Conservation (phyloP, 1,284 basidiomycete genomes). For the Pascua guehoae region DNA sequence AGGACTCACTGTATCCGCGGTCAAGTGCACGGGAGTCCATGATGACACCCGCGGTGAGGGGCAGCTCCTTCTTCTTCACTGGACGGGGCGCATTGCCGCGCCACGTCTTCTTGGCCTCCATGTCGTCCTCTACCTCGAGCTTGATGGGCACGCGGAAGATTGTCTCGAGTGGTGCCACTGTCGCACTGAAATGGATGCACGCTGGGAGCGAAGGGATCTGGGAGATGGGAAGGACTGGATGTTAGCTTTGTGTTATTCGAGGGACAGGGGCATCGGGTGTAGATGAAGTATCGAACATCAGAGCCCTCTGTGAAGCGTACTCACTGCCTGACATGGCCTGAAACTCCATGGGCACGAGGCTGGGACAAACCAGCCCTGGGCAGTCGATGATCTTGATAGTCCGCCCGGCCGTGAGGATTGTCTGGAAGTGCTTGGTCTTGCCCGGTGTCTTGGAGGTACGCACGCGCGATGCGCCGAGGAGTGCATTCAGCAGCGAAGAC, state of each 20-base stretch:
- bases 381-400: constrained; percentile 80
- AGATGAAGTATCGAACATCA: too few relatives aligned
- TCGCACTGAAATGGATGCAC: constrained; percentile 66
- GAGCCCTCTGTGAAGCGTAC: constrained; percentile 13
- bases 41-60: constrained; percentile 59
- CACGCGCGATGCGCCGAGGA: constrained; percentile 77
- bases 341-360: constrained; percentile 70
- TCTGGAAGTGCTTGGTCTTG: constrained; percentile 95
- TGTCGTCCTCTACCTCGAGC: constrained; percentile 24
- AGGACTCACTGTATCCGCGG: constrained; percentile 60
- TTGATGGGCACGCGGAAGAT: constrained; percentile 57
- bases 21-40: constrained; percentile 69
- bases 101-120: constrained; percentile 42
- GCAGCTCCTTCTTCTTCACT: background rate
- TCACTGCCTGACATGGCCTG: constrained; percentile 56
- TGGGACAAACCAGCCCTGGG: constrained; percentile 78
- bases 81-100: constrained; percentile 6
- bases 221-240: constrained; percentile 76
- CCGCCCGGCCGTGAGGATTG: constrained; percentile 66
- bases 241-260: background rate
- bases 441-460: constrained; percentile 85
- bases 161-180: constrained; percentile 71
- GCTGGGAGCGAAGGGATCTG: constrained; percentile 75
- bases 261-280: too few relatives aligned
- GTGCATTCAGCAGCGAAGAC: constrained; percentile 81